phyloP scores from a whole-genome alignment of 768 basidiomycete genomes.

The Suillus alpinus region DNA sequence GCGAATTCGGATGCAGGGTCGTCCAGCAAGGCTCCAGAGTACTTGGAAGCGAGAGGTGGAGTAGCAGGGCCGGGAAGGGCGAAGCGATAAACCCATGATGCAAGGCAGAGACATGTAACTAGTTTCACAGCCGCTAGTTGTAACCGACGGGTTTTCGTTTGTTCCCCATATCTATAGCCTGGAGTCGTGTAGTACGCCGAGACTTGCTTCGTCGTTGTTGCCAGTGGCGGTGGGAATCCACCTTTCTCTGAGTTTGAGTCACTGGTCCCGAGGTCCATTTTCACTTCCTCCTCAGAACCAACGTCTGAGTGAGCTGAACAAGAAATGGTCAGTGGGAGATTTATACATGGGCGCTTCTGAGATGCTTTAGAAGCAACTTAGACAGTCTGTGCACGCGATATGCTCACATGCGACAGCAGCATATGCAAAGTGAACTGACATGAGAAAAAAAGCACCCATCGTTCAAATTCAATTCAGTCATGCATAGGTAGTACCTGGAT shows the following conservation, averaged over 20 bases:
- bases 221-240: neutral
- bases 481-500: neutral
- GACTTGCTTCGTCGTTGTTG: neutral
- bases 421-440: neutral
- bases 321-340: neutral
- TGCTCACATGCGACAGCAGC: neutral
- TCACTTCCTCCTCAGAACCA: neutral
- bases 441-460: neutral
- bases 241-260: neutral
- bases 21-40: constrained; percentile 14
- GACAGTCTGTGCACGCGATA: neutral
- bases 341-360: neutral
- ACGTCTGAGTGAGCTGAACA: neutral
- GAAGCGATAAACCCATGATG: constrained; percentile 13
- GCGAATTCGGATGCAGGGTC: constrained; percentile 43
- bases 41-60: neutral
- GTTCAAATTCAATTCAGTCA: neutral
- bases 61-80: constrained; percentile 1
- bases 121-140: constrained; percentile 15
- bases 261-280: neutral
- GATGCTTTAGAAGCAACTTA: neutral
- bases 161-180: neutral
- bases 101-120: constrained; percentile 19
- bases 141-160: constrained; percentile 1
- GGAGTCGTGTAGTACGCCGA: neutral